Evolutionary conservation across 2,329 filamentous ascomycete genomes (phyloP).

Genomic region (Arthroderma sp.): DNA sequence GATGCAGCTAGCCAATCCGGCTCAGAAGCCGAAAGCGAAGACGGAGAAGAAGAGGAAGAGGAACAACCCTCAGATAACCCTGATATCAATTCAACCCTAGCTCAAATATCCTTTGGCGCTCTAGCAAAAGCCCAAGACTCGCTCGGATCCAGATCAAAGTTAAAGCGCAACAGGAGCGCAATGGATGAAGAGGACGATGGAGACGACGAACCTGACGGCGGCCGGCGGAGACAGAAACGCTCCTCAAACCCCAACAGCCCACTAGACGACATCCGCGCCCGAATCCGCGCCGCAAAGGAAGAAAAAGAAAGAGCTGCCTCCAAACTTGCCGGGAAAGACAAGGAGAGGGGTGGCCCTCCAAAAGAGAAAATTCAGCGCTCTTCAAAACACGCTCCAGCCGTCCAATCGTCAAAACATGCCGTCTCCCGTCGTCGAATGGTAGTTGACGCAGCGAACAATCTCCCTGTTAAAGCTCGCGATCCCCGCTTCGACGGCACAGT

Average conservation of each 20-base stretch:
- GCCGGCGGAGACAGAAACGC: background rate
- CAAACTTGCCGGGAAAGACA: constrained; percentile 15
- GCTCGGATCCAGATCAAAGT: constrained; percentile 32
- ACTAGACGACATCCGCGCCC: constrained; percentile 26
- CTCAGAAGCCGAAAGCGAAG: constrained; percentile 13
- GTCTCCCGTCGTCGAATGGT: constrained; percentile 72
- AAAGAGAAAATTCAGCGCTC: constrained; percentile 19
- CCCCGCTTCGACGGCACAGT: constrained; percentile 70
- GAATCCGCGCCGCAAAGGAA: constrained; percentile 31
- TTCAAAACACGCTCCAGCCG: constrained; percentile 80
- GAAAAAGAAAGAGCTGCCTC: constrained; percentile 28
- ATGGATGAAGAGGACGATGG: background rate
- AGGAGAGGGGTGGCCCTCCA: constrained; percentile 29
- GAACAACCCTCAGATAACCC: constrained; percentile 15
- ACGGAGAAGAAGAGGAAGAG: constrained; percentile 22
- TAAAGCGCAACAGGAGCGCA: constrained; percentile 11
- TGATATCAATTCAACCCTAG: constrained; percentile 31
- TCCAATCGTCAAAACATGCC: constrained; percentile 68
- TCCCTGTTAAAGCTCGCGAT: constrained; percentile 56
- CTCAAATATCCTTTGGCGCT: constrained; percentile 72
- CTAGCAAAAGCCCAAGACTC: constrained; percentile 72
- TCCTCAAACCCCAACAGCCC: constrained; percentile 10
- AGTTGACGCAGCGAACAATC: constrained; percentile 33
- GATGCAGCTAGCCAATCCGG: too few species aligned
- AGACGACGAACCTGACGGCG: constrained; percentile 3